These are phyloP conservation scores for Marvania coccoides DNA, from an alignment of 139 green algal genomes.

Conservation along the genomic window DNA sequence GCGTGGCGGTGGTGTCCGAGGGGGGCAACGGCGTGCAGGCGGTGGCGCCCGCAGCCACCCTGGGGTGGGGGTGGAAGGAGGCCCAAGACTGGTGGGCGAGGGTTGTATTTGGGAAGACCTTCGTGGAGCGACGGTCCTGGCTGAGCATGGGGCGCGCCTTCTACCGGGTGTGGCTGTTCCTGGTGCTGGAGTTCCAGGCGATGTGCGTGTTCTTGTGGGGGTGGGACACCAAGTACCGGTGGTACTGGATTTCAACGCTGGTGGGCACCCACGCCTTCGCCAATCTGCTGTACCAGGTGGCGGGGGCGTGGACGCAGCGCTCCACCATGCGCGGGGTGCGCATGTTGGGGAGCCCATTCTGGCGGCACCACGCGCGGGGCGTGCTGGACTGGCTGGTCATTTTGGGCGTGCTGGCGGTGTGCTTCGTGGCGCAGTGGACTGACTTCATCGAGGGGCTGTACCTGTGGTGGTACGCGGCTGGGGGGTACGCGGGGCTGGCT, in stretches of 20 bases:
- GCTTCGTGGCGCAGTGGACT: slow-evolving; percentile 6
- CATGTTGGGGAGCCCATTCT: slow-evolving; percentile 29
- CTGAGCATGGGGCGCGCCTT: slow-evolving; percentile 43
- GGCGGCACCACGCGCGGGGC: slow-evolving; percentile 17
- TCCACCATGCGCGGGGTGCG: slow-evolving; percentile 16
- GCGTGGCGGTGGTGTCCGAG: neutral
- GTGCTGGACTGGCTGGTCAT: slow-evolving; percentile 37
- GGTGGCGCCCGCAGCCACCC: neutral
- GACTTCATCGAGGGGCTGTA: slow-evolving; percentile 6
- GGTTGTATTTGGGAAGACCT: slow-evolving; percentile 53
- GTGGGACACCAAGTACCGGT: slow-evolving; percentile 15
- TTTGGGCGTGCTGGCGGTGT: slow-evolving; percentile 24
- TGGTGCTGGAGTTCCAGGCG: slow-evolving; percentile 52
- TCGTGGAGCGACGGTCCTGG: slow-evolving; percentile 44
- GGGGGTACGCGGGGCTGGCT: slow-evolving; percentile 26
- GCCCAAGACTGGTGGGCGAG: neutral
- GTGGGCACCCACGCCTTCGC: slow-evolving; percentile 20
- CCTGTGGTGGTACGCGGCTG: slow-evolving; percentile 26
- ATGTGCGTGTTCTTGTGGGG: slow-evolving; percentile 34
- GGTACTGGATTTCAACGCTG: slow-evolving; percentile 10
- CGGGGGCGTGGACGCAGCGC: slow-evolving; percentile 30
- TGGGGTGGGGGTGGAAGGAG: slow-evolving; percentile 1
- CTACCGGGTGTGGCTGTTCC: slow-evolving; percentile 49
- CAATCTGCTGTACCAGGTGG: slow-evolving; percentile 24
- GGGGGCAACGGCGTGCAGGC: neutral